Percentiles rank a stretch among this genome's conserved stretches.
Conservation (phyloP, 805 yeast genomes). For the Candida maltosa region DNA sequence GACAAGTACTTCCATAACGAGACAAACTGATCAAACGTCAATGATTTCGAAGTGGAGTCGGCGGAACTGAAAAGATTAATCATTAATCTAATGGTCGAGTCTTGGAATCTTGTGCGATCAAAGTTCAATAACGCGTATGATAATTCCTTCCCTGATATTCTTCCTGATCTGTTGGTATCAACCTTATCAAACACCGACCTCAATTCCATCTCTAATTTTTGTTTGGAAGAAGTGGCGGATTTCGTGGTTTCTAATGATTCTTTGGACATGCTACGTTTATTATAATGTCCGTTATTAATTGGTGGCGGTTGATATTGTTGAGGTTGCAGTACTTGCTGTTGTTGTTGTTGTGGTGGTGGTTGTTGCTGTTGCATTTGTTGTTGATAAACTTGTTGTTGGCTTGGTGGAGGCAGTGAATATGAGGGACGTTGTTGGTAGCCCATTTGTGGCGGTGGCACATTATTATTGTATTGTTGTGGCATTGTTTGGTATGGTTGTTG, state of each 20-base stretch:
- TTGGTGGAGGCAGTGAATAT: slow-evolving; percentile 24
- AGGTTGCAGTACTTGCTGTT: slow-evolving; percentile 11
- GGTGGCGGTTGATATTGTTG: too few relatives aligned
- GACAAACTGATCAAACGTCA: slow-evolving; percentile 59
- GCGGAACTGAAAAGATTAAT: slow-evolving; percentile 53
- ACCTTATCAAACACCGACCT: slow-evolving; percentile 51
- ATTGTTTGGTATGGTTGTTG: slow-evolving; percentile 10
- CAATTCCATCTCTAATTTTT: slow-evolving; percentile 44
- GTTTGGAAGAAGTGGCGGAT: slow-evolving; percentile 26
- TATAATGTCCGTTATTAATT: slow-evolving; percentile 6
- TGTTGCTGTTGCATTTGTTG: slow-evolving; percentile 10
- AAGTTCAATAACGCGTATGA: slow-evolving; percentile 58
- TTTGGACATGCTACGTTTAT: slow-evolving; percentile 12
- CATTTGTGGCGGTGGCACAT: slow-evolving; percentile 10
- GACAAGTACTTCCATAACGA: slow-evolving; percentile 66
- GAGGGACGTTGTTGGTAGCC: neutral
- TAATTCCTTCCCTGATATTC: slow-evolving; percentile 54
- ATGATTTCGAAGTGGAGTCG: slow-evolving; percentile 13
- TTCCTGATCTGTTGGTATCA: slow-evolving; percentile 53
- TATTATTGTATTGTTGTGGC: slow-evolving; percentile 10
- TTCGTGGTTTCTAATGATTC: slow-evolving; percentile 16
- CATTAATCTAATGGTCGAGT: slow-evolving; percentile 60
- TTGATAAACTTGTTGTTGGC: slow-evolving; percentile 15
- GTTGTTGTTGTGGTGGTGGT: slow-evolving; percentile 30
- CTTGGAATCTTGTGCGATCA: slow-evolving; percentile 60